Conservation (phyloP, 306 rosid species). For the Quercus suber region DNA sequence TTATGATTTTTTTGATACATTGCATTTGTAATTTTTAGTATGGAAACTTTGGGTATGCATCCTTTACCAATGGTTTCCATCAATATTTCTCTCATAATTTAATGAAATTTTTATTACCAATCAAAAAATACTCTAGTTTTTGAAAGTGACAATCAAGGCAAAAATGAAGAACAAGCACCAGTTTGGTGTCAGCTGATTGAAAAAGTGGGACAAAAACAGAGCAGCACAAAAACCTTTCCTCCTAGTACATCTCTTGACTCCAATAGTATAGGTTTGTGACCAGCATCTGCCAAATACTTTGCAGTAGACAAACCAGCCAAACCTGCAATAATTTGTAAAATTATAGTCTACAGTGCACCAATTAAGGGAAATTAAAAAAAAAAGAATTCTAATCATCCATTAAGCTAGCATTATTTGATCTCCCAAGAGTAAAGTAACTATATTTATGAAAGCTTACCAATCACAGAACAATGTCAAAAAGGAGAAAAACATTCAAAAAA, state of each 20-base stretch:
- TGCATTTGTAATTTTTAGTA: too few species aligned
- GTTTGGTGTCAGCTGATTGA: conserved; percentile 15
- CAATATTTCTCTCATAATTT: too few species aligned
- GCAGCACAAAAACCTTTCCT: conserved; percentile 77
- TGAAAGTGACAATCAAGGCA: conserved; percentile 9
- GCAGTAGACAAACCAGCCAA: conserved; percentile 97
- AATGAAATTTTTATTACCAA: too few species aligned
- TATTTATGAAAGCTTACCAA: background rate
- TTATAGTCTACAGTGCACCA: background rate
- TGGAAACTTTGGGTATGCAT: too few species aligned
- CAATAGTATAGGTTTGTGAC: conserved; percentile 83
- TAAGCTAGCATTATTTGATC: background rate
- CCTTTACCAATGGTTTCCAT: too few species aligned
- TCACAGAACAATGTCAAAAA: background rate
- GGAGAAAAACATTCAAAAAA: background rate
- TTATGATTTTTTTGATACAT: too few species aligned
- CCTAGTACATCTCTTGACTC: conserved; percentile 98
- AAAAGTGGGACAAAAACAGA: conserved; percentile 22
- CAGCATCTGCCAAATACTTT: conserved; percentile 97
- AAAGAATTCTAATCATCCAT: background rate
- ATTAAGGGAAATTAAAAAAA: background rate
- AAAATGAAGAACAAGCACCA: conserved; percentile 9
- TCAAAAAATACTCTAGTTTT: background rate
- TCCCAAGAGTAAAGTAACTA: background rate
- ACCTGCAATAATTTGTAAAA: conserved; percentile 47